Percentiles rank a stretch among this genome's conserved stretches.
Evolutionary conservation across 2,329 filamentous ascomycete genomes (phyloP).

Genomic region (Ceratocystis cacaofunesta): DNA sequence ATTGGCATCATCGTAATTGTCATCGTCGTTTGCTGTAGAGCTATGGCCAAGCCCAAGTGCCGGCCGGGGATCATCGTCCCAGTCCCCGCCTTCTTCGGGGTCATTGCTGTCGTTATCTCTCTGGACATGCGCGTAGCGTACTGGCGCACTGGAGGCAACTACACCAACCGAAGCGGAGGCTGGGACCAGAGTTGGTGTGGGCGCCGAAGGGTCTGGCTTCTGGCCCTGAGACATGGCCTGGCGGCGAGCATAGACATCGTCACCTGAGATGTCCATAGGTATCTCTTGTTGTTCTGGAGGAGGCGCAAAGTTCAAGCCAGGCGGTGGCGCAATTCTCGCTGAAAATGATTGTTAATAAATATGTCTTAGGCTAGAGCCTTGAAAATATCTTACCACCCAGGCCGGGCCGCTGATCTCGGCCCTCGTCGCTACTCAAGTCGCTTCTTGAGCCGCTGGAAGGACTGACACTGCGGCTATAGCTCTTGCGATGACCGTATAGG

Average conservation of each 20-base stretch:
- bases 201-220: conserved; percentile 19
- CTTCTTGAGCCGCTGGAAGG: conserved; percentile 22
- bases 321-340: conserved; percentile 48
- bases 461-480: conserved; percentile 25
- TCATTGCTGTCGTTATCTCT: conserved; percentile 12
- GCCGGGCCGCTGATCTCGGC: conserved; percentile 15
- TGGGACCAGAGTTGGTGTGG: conserved; percentile 19
- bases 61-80: conserved; percentile 31
- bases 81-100: conserved; percentile 27
- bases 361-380: background rate
- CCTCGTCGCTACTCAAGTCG: conserved; percentile 29
- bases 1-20: conserved; percentile 26
- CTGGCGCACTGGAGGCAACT: conserved; percentile 53
- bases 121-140: conserved; percentile 49
- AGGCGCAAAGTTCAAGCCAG: conserved; percentile 41
- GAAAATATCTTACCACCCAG: background rate
- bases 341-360: background rate
- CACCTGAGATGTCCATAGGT: conserved; percentile 40
- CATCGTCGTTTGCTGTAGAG: conserved; percentile 15
- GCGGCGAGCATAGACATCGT: conserved; percentile 54
- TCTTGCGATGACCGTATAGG: conserved; percentile 56
- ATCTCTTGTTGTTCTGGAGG: conserved; percentile 34
- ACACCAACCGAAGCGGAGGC: conserved; percentile 28
- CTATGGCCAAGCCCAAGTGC: conserved; percentile 35
- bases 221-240: conserved; percentile 39